Evolutionary conservation across 2,329 filamentous ascomycete species (phyloP), one percentile per base, ranked within the genome.

Genomic region (Colletotrichum godetiae): DNA sequence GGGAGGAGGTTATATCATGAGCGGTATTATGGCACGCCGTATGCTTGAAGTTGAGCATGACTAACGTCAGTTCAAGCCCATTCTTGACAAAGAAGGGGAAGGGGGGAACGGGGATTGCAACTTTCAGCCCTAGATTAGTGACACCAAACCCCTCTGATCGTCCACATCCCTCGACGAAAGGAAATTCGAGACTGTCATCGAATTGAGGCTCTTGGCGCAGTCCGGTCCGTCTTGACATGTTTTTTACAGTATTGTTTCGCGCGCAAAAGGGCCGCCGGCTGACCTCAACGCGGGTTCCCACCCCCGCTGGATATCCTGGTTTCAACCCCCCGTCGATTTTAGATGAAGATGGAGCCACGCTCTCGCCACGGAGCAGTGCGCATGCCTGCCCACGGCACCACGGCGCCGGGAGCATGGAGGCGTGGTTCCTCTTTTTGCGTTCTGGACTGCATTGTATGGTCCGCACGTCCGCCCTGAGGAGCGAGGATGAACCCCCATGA

Each of bases 331-430:
- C 22, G 67, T 70, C 60, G 55, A 37, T 33, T 60, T 70, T 61
- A 70, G 67, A 70, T 70, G 70, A 70, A 35, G 67, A 73, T 66
- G 70, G 67, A 61, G 70, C 60, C 70, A 69, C 55, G 59, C 46
- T 73, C 70, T 64, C 66, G 66, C 59, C 70, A 73, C 65, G 58
- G 19, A 35, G 52, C 65, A 72, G 65, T 53, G 57, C 11, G 58
- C 65, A 63, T 68, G 65, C 65, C 64, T 62, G 58, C 35, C 53
- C 33, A 62, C 69, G 53, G 66, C 66, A 60, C 46, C 60, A 19
- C 55, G 55, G 67, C 42, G 55, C 60, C 55, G 70, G 70, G 46
- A 64, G 52, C 29, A 31, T 22, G 56, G 62, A 33, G 24, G 22
- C 27, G 22, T 33, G 29, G 12, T 31, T n/a, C 37, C 46, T 37